Evolutionary conservation across 208 protist genomes (phyloP), one percentile per base, ranked within the genome.

Genomic region (Acanthamoeba lenticulata): DNA sequence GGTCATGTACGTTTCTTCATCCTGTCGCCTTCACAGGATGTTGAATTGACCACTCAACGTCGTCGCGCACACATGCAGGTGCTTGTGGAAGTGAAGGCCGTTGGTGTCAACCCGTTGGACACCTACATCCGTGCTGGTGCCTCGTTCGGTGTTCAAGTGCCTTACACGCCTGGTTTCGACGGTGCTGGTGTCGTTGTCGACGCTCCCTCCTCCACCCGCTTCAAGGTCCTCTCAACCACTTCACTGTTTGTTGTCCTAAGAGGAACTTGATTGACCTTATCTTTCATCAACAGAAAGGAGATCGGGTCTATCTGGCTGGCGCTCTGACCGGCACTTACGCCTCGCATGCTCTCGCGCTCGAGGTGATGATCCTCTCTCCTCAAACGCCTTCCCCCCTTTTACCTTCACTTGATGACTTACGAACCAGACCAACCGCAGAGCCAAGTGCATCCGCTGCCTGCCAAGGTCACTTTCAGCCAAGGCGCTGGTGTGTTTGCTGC

Each of bases 81-180:
- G 32, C 47, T 91, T 21, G 85, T 91, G 49, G 52, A 60, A 29
- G 52, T 91, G 85, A 67, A 91, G 36, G 85, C 85, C 7, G 85
- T 29, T 32, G 85, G 85, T 13, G 85, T 91, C 49, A 91, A 91
- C 36, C 85, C 85, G 9, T 52, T 91, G n/a, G 85, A 91, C 29
- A 91, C 85, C n/a, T 91, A 91, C 85, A 91, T 91, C 29, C 85
- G 85, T n/a, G 13, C 34, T 27, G 85, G 85, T 29, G 15, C 34
- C 38, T 52, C 11, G 6, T 45, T 24, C 36, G 24, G 24, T 21
- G 52, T 24, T 17, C 15, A 7, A 11, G 44, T 91, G 85, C 85
- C 85, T 17, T 91, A 91, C 85, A 91, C 85, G 9, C 85, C 85
- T 44, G 85, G 85, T 32, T 6, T 42, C 21, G 85, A 91, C 38